Evolutionary conservation across 148 eudicot species (phyloP).

Genomic region (Nepenthes mirabilis): DNA sequence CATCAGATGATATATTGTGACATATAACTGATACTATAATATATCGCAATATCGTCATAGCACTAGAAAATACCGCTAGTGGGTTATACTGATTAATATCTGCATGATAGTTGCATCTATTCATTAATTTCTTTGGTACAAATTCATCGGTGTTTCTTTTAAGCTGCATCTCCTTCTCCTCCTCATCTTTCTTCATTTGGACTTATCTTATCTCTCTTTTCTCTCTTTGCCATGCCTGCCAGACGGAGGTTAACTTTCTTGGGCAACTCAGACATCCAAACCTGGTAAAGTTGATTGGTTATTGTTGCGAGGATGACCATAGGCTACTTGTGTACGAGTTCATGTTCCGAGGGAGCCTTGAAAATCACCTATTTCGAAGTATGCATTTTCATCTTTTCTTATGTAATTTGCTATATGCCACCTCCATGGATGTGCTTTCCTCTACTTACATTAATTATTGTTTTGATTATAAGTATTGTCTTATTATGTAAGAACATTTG

Average conservation of each 20-base stretch:
- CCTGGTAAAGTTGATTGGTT: constrained; percentile 86
- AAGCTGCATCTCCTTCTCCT: background rate
- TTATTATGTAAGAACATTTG: too few relatives aligned
- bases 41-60: too few relatives aligned
- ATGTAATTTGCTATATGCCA: too few relatives aligned
- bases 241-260: constrained; percentile 93
- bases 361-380: constrained; percentile 90
- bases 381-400: constrained; percentile 6
- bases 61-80: too few relatives aligned
- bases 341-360: constrained; percentile 95
- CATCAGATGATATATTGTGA: too few relatives aligned
- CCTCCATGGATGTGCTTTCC: background rate
- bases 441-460: background rate
- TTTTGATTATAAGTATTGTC: too few relatives aligned
- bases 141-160: too few relatives aligned
- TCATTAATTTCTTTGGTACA: too few relatives aligned
- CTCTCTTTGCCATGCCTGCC: constrained; percentile 4
- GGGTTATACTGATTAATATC: too few relatives aligned
- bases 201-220: background rate
- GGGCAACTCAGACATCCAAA: constrained; percentile 92
- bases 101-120: too few relatives aligned
- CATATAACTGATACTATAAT: too few relatives aligned
- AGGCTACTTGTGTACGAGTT: constrained; percentile 88
- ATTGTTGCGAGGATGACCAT: constrained; percentile 95
- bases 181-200: background rate